Percentiles rank a stretch among this genome's conserved stretches.
These are phyloP conservation scores for Paramyrothecium roridum DNA, from an alignment of 2,329 filamentous ascomycete genomes.

Conservation along the genomic window DNA sequence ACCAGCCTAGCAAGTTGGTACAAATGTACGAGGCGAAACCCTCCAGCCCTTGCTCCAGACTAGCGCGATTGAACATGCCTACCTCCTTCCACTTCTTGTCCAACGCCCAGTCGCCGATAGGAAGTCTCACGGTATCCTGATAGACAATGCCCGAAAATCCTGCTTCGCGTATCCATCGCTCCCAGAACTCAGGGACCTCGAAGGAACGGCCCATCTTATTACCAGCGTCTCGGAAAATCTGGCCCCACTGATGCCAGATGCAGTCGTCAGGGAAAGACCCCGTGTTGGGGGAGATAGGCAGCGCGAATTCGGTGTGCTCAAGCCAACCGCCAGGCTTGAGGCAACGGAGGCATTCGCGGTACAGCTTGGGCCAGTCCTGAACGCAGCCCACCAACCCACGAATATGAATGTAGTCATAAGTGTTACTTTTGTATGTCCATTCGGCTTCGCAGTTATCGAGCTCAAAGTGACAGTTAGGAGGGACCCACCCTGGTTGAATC, in stretches of 20 bases:
- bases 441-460: slow-evolving; percentile 22
- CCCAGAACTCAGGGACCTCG: slow-evolving; percentile 15
- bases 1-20: not conserved
- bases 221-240: slow-evolving; percentile 21
- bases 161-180: slow-evolving; percentile 15
- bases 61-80: slow-evolving; percentile 21
- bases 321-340: slow-evolving; percentile 53
- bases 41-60: slow-evolving; percentile 28
- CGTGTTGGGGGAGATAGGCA: slow-evolving; percentile 23
- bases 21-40: slow-evolving; percentile 12
- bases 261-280: slow-evolving; percentile 21
- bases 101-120: slow-evolving; percentile 15
- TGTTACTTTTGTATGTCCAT: slow-evolving; percentile 22
- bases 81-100: slow-evolving; percentile 18
- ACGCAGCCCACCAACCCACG: slow-evolving; percentile 55
- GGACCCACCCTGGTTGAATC: not conserved
- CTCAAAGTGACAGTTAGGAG: not conserved
- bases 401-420: slow-evolving; percentile 60
- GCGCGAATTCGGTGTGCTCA: slow-evolving; percentile 26
- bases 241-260: slow-evolving; percentile 19
- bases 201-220: slow-evolving; percentile 27
- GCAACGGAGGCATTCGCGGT: slow-evolving; percentile 46
- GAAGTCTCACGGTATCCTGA: slow-evolving; percentile 19
- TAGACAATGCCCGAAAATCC: slow-evolving; percentile 19
- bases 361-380: slow-evolving; percentile 50